Base-by-base conservation (phyloP, 306 rosid species). In the Bauhinia variegata region DNA sequence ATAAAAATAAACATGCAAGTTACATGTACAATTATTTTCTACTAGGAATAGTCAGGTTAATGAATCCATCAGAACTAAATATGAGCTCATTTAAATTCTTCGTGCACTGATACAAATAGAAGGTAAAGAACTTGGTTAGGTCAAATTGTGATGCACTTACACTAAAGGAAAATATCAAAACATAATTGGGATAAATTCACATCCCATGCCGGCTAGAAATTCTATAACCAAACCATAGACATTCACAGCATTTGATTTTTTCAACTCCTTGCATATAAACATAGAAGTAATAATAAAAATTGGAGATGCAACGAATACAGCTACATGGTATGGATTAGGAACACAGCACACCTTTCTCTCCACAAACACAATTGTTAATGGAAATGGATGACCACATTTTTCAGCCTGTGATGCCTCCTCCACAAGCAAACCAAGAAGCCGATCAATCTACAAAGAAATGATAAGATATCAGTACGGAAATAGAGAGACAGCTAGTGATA, bases 351-450 rank as follows among this genome's bases (percentile, higher is more conserved):
- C 96, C 95, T 89, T 89, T 75, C 96, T 87, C 65, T 89, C 96
- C 76, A 89, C 96, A 67, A 89, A 89, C 11, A 89, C 96, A 55
- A 89, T 89, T 41, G 95, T 89, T 65, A 89, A 73, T 14, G 87
- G 96, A 74, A 89, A 60, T 5, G 89, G 86, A 72, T 82, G 91
- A 41, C 91, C 89, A 53, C 79, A 42, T 59, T 73, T 82, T 85
- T 85, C 95, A 65, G 87, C 85, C 70, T 81, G 88, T 53, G 89
- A 79, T 62, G 89, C 84, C 76, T 83, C 95, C 69, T 89, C 96
- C 6, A 89, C 95, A 17, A 89, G 96, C 77, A 89, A 65, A 68
- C 60, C 89, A 74, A 89, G 86, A 63, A 89, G 91, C 53, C 84
- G 84, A 70, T 89, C 96, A 83, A 79, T 85, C 96, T 89, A 77